Evolutionary conservation across 306 rosid species (phyloP).

Genomic region (Cyamopsis tetragonoloba): DNA sequence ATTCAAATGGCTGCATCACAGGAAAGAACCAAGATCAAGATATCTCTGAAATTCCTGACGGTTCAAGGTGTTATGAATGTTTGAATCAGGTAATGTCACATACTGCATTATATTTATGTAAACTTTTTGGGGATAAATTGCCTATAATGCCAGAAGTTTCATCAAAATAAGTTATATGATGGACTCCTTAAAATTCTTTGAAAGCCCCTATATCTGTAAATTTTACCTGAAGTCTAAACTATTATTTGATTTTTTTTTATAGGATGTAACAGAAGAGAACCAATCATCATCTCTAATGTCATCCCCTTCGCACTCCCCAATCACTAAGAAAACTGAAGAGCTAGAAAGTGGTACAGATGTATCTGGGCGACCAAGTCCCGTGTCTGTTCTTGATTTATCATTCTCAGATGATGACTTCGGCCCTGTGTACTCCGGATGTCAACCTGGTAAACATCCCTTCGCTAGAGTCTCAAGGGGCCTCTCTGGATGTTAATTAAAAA

Average conservation of each 20-base stretch:
- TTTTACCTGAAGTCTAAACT: conserved; percentile 21
- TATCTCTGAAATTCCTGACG: conserved; percentile 34
- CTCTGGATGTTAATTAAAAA: neutral
- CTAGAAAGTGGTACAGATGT: conserved; percentile 38
- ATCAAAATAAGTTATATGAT: neutral
- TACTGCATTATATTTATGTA: neutral
- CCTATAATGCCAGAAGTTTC: neutral
- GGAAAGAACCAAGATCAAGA: conserved; percentile 40
- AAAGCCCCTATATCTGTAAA: neutral
- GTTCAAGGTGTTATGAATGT: conserved; percentile 31
- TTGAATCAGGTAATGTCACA: conserved; percentile 51
- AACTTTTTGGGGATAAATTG: conserved; percentile 8
- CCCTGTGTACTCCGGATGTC: conserved; percentile 41
- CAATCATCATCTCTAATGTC: conserved; percentile 41
- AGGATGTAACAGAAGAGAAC: conserved; percentile 58
- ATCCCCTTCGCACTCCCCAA: conserved; percentile 48
- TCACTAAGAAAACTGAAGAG: conserved; percentile 41
- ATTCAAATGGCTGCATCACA: conserved; percentile 25
- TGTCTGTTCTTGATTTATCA: conserved; percentile 76
- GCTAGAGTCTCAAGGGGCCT: neutral
- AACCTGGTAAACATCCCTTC: conserved; percentile 45
- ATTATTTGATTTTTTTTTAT: conserved; percentile 6
- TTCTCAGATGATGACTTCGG: conserved; percentile 65
- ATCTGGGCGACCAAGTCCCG: conserved; percentile 82
- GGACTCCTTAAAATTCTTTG: neutral